Evolutionary conservation across 2,329 filamentous ascomycete species (phyloP).

Genomic region (Colletotrichum shisoi): DNA sequence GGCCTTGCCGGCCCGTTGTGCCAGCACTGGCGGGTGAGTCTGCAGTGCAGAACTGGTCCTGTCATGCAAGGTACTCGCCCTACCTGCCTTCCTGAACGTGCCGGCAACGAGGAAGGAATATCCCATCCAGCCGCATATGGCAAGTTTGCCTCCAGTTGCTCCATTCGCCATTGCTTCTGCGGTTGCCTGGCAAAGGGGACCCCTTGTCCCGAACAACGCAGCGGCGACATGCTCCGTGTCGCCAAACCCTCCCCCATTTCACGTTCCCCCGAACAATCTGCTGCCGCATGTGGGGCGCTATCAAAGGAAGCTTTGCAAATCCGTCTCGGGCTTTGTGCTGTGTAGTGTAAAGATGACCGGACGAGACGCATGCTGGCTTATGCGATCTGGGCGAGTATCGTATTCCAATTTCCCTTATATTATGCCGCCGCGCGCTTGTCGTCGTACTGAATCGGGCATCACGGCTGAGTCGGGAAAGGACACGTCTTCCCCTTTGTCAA

Average conservation of each 20-base stretch:
- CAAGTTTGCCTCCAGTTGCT: not conserved
- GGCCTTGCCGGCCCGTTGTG: conserved; percentile 2
- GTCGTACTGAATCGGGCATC: not conserved
- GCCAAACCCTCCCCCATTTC: conserved; percentile 16
- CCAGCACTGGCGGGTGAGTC: not conserved
- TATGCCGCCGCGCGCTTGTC: not conserved
- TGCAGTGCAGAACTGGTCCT: too few relatives aligned
- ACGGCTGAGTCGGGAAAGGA: not conserved
- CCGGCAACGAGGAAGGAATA: not conserved
- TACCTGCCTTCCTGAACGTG: not conserved
- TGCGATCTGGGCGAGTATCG: not conserved
- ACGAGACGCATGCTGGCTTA: conserved; percentile 3
- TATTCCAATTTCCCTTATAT: conserved; percentile 4
- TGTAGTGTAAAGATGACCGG: not conserved
- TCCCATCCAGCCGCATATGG: not conserved
- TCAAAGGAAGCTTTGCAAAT: conserved; percentile 3
- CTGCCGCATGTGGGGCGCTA: not conserved
- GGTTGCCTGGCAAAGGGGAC: conserved; percentile 26
- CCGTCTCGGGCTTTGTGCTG: conserved; percentile 1
- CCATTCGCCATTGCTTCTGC: not conserved
- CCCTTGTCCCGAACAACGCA: conserved; percentile 35
- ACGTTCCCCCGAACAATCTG: not conserved
- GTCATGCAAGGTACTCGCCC: not conserved
- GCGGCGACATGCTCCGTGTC: conserved; percentile 31
- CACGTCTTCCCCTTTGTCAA: not conserved